phyloP scores from a whole-genome alignment of 2,329 filamentous ascomycete genomes.

The Coniosporium tulheliwenetii region DNA sequence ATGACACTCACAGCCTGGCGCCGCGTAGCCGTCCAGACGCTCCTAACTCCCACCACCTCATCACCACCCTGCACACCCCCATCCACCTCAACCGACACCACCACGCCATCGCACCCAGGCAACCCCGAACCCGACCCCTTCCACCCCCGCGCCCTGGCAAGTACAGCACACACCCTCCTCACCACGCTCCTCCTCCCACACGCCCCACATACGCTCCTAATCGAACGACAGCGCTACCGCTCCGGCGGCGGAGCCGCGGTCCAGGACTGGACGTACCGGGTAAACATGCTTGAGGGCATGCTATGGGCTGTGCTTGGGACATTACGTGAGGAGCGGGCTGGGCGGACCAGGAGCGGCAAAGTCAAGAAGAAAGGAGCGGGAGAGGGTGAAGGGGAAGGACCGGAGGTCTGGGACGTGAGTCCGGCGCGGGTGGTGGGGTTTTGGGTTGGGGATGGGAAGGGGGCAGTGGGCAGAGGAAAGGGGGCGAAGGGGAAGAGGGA shows the following conservation, averaged over 20 bases:
- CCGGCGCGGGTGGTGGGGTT: not conserved
- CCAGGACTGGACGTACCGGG: conserved; percentile 68
- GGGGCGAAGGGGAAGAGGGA: conserved; percentile 33
- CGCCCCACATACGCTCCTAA: conserved; percentile 52
- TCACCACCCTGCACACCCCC: not conserved
- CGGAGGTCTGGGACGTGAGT: conserved; percentile 81
- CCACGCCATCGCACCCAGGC: too few species aligned
- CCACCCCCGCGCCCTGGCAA: conserved; percentile 36
- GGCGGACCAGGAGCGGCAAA: conserved; percentile 1
- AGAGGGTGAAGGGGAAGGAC: conserved; percentile 36
- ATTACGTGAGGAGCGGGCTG: conserved; percentile 24
- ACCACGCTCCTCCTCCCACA: conserved; percentile 32
- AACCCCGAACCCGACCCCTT: conserved; percentile 25
- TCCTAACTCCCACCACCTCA: not conserved
- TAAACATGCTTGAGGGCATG: conserved; percentile 73
- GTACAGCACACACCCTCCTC: conserved; percentile 39
- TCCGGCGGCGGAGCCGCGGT: conserved; percentile 48
- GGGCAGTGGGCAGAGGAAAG: conserved; percentile 20
- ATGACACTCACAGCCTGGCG: not conserved
- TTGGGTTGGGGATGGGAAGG: conserved; percentile 16
- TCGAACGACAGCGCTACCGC: conserved; percentile 51
- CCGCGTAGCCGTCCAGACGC: not conserved
- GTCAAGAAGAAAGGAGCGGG: conserved; percentile 21
- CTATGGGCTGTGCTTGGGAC: conserved; percentile 54
- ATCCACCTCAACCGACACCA: not conserved